Percentiles rank a stretch among this genome's conserved stretches.
Evolutionary conservation across 1,284 basidiomycete species (phyloP).

Genomic region (Trametes pubescens): DNA sequence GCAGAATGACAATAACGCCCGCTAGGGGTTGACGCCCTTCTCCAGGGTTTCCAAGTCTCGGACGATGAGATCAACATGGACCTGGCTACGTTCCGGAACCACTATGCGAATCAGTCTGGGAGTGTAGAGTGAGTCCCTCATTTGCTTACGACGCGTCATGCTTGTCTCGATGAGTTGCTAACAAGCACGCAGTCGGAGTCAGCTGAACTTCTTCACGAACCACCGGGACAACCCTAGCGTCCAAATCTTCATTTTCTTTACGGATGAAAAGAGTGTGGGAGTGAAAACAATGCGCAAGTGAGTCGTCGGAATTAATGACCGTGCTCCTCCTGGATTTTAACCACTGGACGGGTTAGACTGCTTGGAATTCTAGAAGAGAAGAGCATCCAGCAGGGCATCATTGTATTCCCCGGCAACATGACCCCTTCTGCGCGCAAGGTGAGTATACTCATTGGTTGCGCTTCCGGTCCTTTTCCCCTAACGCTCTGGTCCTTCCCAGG

Average conservation of each 20-base stretch:
- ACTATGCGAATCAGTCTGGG: conserved; percentile 70
- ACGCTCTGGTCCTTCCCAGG: conserved; percentile 57
- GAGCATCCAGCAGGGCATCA: conserved; percentile 89
- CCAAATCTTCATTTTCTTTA: conserved; percentile 95
- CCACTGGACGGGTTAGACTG: conserved; percentile 60
- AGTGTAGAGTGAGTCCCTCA: conserved; percentile 64
- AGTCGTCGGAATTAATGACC: conserved; percentile 43
- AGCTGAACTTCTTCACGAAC: conserved; percentile 89
- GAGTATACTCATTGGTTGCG: conserved; percentile 31
- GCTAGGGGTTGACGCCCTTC: conserved; percentile 16
- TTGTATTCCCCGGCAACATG: conserved; percentile 97
- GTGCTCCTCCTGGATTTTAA: neutral
- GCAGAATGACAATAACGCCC: neutral
- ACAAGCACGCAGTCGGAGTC: conserved; percentile 69
- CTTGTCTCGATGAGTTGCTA: neutral
- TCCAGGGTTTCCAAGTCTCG: conserved; percentile 87
- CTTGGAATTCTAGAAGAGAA: conserved; percentile 90
- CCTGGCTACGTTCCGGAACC: conserved; percentile 73
- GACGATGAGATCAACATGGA: conserved; percentile 93
- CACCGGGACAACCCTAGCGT: conserved; percentile 72
- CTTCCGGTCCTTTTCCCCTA: conserved; percentile 17
- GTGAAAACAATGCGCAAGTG: conserved; percentile 97
- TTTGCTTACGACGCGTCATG: neutral
- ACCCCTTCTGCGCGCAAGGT: conserved; percentile 96
- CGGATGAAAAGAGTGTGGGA: conserved; percentile 91